phyloP scores from a whole-genome alignment of 1,284 basidiomycete species.

The Chalciporus sp. region DNA sequence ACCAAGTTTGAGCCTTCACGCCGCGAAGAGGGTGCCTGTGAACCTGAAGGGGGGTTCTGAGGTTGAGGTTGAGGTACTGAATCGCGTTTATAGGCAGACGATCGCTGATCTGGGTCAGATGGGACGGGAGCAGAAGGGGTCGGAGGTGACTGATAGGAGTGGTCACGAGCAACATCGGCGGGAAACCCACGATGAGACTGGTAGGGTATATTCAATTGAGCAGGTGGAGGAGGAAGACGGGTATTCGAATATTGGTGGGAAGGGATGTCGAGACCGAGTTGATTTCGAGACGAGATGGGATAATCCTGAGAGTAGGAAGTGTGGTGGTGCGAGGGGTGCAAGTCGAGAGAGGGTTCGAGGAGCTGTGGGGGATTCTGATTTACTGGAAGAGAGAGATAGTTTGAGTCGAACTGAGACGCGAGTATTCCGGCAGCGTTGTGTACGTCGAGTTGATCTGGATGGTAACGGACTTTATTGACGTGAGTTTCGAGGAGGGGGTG shows the following conservation, averaged over 20 bases:
- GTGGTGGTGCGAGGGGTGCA: conserved; percentile 23
- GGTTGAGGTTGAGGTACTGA: conserved; percentile 12
- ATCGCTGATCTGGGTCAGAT: conserved; percentile 43
- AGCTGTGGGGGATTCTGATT: conserved; percentile 28
- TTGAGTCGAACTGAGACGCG: conserved; percentile 51
- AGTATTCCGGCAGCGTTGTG: conserved; percentile 49
- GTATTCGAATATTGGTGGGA: conserved; percentile 41
- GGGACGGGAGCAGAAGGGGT: conserved; percentile 24
- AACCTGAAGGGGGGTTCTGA: conserved; percentile 12
- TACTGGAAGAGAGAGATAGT: conserved; percentile 27
- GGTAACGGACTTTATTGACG: conserved; percentile 68
- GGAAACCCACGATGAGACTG: conserved; percentile 48
- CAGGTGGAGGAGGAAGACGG: conserved; percentile 41
- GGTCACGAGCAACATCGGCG: conserved; percentile 47
- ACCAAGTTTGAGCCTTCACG: conserved; percentile 68
- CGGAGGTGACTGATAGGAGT: conserved; percentile 36
- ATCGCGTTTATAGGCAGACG: conserved; percentile 40
- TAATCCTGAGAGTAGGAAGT: conserved; percentile 31
- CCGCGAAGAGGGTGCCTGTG: conserved; percentile 42
- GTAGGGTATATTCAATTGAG: conserved; percentile 41
- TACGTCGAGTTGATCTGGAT: conserved; percentile 51
- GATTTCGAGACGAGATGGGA: conserved; percentile 40
- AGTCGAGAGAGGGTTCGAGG: conserved; percentile 45
- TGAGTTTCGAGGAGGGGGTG: conserved; percentile 42
- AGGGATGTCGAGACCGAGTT: conserved; percentile 45